These are phyloP conservation scores for Darksidea phi DNA, from an alignment of 495 filamentous ascomycete species.

Conservation along the genomic window DNA sequence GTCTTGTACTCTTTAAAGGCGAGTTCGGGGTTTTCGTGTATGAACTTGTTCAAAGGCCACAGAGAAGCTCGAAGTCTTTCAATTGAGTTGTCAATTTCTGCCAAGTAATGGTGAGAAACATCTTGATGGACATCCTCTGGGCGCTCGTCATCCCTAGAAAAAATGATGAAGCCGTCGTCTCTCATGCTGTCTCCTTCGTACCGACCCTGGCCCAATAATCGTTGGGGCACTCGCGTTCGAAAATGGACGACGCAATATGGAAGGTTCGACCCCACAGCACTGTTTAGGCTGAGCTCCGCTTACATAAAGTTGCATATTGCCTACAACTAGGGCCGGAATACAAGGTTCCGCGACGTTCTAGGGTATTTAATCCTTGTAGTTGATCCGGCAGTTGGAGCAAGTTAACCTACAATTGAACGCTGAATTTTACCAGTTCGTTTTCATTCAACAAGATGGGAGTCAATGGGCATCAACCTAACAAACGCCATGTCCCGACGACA, in stretches of 20 bases:
- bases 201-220: slow-evolving; percentile 1
- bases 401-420: not conserved
- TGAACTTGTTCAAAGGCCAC: slow-evolving; percentile 30
- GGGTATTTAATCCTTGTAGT: slow-evolving; percentile 6
- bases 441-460: not conserved
- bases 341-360: slow-evolving; percentile 10
- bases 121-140: not conserved
- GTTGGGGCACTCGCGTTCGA: slow-evolving; percentile 3
- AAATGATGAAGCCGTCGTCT: slow-evolving; percentile 19
- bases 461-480: slow-evolving; percentile 2
- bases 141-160: slow-evolving; percentile 4
- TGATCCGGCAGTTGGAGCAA: slow-evolving; percentile 16
- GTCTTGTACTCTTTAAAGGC: slow-evolving; percentile 39
- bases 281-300: not conserved
- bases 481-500: slow-evolving; percentile 50
- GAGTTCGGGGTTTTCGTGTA: slow-evolving; percentile 40
- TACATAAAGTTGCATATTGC: not conserved
- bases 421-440: slow-evolving; percentile 3
- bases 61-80: slow-evolving; percentile 8
- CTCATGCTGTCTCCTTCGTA: slow-evolving; percentile 13
- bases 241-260: not conserved
- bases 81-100: slow-evolving; percentile 20
- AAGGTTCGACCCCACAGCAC: not conserved
- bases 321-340: not conserved
- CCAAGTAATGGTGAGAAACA: slow-evolving; percentile 7